Conservation (phyloP, 176 grass and related monocot species). For the Oryza rufipogon region DNA sequence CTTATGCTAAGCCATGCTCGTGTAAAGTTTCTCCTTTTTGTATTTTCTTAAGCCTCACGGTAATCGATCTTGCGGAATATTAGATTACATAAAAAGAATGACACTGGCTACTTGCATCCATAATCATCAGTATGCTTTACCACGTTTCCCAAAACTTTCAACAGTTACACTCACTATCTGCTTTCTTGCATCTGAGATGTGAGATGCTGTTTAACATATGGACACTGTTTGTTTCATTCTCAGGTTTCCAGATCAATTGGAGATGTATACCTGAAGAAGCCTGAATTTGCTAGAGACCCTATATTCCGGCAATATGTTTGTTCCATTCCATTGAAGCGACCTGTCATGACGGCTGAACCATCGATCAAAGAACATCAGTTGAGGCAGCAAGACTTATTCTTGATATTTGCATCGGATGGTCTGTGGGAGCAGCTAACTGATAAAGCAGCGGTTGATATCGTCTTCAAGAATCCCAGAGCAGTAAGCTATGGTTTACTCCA, state of each 20-base stretch:
- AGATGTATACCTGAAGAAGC: constrained; percentile 61
- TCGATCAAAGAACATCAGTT: constrained; percentile 56
- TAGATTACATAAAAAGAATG: constrained; percentile 9
- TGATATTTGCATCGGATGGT: constrained; percentile 72
- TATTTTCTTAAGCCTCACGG: constrained; percentile 16
- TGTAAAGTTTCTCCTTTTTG: constrained; percentile 18
- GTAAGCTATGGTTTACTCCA: constrained; percentile 26
- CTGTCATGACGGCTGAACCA: constrained; percentile 54
- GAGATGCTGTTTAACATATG: background rate
- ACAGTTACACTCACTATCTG: background rate
- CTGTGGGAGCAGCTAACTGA: constrained; percentile 62
- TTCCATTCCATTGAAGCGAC: constrained; percentile 32
- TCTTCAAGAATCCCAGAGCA: constrained; percentile 51
- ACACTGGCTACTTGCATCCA: background rate
- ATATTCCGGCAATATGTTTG: constrained; percentile 46
- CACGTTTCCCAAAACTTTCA: constrained; percentile 9
- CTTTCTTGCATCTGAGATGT: background rate
- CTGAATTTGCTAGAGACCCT: constrained; percentile 48
- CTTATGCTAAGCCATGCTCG: constrained; percentile 2
- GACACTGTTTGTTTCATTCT: constrained; percentile 7
- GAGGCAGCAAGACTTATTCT: constrained; percentile 49
- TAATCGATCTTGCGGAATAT: constrained; percentile 2
- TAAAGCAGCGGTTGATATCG: constrained; percentile 56
- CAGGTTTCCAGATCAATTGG: constrained; percentile 68
- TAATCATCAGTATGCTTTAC: constrained; percentile 16